Conservation (phyloP, 2,329 filamentous ascomycete species). For the Hypoxylon sp. region DNA sequence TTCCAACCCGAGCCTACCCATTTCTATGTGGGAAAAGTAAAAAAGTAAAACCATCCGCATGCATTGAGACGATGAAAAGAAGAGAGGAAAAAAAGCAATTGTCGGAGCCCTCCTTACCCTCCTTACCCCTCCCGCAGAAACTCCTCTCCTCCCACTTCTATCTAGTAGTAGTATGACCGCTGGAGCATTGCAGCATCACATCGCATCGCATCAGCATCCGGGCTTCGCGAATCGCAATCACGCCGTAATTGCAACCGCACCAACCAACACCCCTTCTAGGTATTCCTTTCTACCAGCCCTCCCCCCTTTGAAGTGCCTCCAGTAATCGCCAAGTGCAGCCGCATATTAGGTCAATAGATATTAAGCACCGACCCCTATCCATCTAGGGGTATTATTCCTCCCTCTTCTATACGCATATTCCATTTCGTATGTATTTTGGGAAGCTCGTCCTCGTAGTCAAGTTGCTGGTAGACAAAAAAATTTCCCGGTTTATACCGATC, state of each 20-base stretch:
- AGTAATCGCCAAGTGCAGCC: constrained; percentile 9
- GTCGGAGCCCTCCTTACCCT: constrained; percentile 13
- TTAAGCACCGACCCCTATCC: constrained; percentile 18
- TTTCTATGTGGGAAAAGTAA: constrained; percentile 26
- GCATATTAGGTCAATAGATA: constrained; percentile 32
- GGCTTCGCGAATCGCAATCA: constrained; percentile 32
- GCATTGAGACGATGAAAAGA: neutral
- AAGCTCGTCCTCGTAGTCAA: constrained; percentile 3
- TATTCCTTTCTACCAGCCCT: constrained; percentile 6
- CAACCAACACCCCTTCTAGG: constrained; percentile 1
- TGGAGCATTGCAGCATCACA: constrained; percentile 24
- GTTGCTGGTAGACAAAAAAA: neutral
- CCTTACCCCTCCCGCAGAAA: neutral
- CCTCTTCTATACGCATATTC: neutral
- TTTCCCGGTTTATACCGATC: constrained; percentile 19
- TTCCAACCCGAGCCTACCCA: neutral
- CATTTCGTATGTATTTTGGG: neutral
- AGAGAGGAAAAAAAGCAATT: constrained; percentile 14
- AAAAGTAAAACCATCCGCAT: constrained; percentile 22
- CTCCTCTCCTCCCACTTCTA: constrained; percentile 3
- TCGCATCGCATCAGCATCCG: no score
- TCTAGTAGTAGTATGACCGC: constrained; percentile 1
- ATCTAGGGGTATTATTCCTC: constrained; percentile 3
- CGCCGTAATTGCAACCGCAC: constrained; percentile 31
- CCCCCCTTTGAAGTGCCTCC: neutral